A percentile compares a stretch with the other conserved stretches of the same genome.
phyloP scores from a whole-genome alignment of 1,284 basidiomycete species.

The Ustilago cynodontis region DNA sequence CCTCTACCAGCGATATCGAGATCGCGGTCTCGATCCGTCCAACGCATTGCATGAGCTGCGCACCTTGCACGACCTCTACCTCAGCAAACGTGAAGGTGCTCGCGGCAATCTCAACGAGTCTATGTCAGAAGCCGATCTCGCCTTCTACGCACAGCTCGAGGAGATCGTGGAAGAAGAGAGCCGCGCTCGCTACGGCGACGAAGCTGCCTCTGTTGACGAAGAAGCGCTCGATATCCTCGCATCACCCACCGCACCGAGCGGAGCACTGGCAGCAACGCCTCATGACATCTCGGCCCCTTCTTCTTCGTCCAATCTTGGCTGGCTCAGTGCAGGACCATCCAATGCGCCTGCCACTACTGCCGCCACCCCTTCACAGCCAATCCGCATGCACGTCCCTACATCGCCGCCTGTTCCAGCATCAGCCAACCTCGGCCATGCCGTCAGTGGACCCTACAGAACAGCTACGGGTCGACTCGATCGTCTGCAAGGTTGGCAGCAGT shows the following conservation, averaged over 20 bases:
- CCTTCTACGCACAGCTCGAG: constrained; percentile 59
- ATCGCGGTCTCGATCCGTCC: constrained; percentile 59
- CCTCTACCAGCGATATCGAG: constrained; percentile 56
- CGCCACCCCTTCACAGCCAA: background rate
- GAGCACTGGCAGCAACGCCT: constrained; percentile 7
- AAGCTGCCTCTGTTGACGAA: constrained; percentile 15
- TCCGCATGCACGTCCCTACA: constrained; percentile 4
- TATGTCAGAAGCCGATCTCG: constrained; percentile 55
- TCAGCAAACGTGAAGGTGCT: constrained; percentile 55
- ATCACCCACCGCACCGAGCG: constrained; percentile 6
- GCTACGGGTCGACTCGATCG: constrained; percentile 40
- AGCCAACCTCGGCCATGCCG: constrained; percentile 12
- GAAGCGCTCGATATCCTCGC: background rate
- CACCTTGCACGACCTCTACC: constrained; percentile 59
- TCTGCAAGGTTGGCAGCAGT: constrained; percentile 43
- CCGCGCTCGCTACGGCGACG: constrained; percentile 49
- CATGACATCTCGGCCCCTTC: constrained; percentile 10
- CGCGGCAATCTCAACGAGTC: constrained; percentile 33
- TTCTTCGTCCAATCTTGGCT: constrained; percentile 36
- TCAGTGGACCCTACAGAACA: constrained; percentile 34
- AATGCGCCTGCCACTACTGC: constrained; percentile 9
- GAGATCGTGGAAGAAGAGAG: constrained; percentile 60
- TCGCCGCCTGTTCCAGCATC: constrained; percentile 13
- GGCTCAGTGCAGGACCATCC: constrained; percentile 43
- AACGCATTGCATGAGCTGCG: constrained; percentile 60